A percentile compares a stretch with the other conserved stretches of the same genome.
Conservation (phyloP, 2,329 filamentous ascomycete genomes). For the Diaporthe humulicola region DNA sequence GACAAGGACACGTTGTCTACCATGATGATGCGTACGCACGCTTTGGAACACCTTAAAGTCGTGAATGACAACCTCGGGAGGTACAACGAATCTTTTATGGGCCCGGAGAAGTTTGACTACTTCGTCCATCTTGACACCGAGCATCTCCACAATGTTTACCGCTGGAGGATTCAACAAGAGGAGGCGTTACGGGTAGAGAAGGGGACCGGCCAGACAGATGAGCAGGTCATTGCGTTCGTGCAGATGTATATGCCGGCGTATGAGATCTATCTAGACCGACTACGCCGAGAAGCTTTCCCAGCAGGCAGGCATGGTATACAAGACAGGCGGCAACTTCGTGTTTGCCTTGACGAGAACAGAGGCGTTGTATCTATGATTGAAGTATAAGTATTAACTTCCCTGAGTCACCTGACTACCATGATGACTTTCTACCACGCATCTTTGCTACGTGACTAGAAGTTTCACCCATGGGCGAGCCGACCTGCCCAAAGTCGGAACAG, state of each 20-base stretch:
- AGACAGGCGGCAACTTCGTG: constrained; percentile 2
- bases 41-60: background rate
- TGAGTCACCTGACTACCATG: background rate
- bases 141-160: constrained; percentile 11
- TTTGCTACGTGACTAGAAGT: background rate
- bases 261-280: background rate
- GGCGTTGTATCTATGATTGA: background rate
- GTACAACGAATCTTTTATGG: constrained; percentile 8
- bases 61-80: constrained; percentile 5
- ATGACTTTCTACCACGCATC: background rate
- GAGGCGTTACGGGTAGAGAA: background rate
- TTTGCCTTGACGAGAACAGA: background rate
- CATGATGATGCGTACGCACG: background rate
- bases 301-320: background rate
- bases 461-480: background rate
- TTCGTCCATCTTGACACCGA: background rate
- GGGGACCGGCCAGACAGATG: background rate
- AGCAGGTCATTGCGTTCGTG: constrained; percentile 1
- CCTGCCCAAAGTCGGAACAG: background rate
- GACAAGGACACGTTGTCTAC: constrained; percentile 9
- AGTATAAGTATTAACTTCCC: background rate
- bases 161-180: constrained; percentile 10
- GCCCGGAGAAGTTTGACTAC: background rate
- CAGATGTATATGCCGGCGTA: background rate
- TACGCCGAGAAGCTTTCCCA: background rate